Conservation (phyloP, 805 yeast genomes). For the Wickerhamomyces subpelliculosus region DNA sequence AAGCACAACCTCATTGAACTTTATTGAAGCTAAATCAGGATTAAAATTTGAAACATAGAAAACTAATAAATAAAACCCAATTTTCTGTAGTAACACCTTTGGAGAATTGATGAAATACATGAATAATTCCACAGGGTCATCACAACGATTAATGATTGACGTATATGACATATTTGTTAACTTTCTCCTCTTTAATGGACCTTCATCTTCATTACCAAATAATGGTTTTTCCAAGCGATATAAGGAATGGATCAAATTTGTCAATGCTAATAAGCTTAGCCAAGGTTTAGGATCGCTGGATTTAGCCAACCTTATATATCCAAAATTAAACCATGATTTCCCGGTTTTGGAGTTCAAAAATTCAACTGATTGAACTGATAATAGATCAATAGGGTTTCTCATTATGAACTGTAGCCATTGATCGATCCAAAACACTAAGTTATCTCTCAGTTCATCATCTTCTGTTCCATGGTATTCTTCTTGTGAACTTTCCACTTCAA, state of each 20-base stretch:
- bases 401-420: conserved; percentile 1
- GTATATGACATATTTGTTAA: conserved; percentile 19
- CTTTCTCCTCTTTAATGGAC: conserved; percentile 23
- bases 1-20: conserved; percentile 4
- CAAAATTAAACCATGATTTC: conserved; percentile 19
- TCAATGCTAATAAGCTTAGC: conserved; percentile 33
- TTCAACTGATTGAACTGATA: conserved; percentile 9
- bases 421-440: conserved; percentile 11
- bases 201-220: conserved; percentile 1
- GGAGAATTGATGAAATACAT: conserved; percentile 3
- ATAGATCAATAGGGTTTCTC: not conserved
- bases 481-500: conserved; percentile 13
- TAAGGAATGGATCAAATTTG: conserved; percentile 1
- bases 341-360: conserved; percentile 1
- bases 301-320: conserved; percentile 1
- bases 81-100: conserved; percentile 1
- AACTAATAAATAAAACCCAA: conserved; percentile 23
- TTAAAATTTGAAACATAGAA: conserved; percentile 17
- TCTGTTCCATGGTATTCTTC: not conserved
- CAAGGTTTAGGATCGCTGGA: conserved; percentile 20
- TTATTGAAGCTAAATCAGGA: conserved; percentile 1
- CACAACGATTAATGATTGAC: conserved; percentile 16
- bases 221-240: not conserved
- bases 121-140: conserved; percentile 23
- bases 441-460: conserved; percentile 6